Base-by-base conservation (phyloP, 352 stramenopile species). In the Ophiocytium majus region DNA sequence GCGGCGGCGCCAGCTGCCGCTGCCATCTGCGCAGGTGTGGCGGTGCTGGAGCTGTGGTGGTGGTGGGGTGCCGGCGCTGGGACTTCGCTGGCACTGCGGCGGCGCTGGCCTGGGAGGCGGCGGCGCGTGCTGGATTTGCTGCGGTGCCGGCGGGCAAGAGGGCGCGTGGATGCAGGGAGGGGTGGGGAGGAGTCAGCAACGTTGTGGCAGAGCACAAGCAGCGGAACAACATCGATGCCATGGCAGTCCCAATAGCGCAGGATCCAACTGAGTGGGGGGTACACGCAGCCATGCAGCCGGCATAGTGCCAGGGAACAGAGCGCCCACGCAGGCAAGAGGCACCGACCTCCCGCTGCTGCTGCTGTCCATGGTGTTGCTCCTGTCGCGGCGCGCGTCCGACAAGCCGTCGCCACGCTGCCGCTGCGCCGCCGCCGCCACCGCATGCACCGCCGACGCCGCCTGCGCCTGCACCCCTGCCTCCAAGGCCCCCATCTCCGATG, bases 21-120 rank as follows among this genome's bases (percentile, higher is more conserved):
- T 80, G 57, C 80, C 81, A n/a, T 28, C 63, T n/a, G 50, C 36
- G 49, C 79, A 71, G 23, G 31, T 83, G 49, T 28, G 17, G 19
- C 34, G 5, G 64, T 17, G 43, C 43, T 57, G 5, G 43, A 57
- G 43, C 43, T 57, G 43, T 14, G 43, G n/a, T n/a, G n/a, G n/a
- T n/a, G n/a, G n/a, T n/a, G n/a, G n/a, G n/a, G n/a, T n/a, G n/a
- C n/a, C n/a, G n/a, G n/a, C n/a, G n/a, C n/a, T n/a, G n/a, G n/a
- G n/a, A n/a, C n/a, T n/a, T n/a, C n/a, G n/a, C n/a, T n/a, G n/a
- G n/a, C n/a, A n/a, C n/a, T n/a, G n/a, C n/a, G n/a, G n/a, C n/a
- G n/a, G n/a, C n/a, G n/a, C n/a, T n/a, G n/a, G n/a, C n/a, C n/a
- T n/a, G n/a, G 43, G 5, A 57, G 43, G 43, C 43, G 43, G 5